Evolutionary conservation across 768 basidiomycete genomes (phyloP).

Genomic region (Boletus coccyginus): DNA sequence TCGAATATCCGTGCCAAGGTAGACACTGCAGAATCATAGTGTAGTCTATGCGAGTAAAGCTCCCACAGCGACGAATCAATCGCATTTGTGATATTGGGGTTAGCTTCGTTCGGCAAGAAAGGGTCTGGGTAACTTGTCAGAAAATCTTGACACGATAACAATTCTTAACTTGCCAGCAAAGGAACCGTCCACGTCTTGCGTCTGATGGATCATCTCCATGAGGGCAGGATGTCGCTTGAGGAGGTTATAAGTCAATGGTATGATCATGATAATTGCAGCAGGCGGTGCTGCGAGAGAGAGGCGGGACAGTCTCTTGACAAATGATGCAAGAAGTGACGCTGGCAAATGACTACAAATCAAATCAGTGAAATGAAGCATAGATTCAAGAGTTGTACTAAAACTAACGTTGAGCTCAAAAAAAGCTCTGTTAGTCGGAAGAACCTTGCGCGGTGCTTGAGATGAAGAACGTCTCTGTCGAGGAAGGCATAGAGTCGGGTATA

Average conservation of each 20-base stretch:
- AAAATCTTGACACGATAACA: background rate
- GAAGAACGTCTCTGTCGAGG: slow-evolving; percentile 83
- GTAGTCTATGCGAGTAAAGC: slow-evolving; percentile 68
- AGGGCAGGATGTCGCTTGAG: slow-evolving; percentile 88
- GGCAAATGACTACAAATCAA: slow-evolving; percentile 73
- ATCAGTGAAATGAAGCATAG: background rate
- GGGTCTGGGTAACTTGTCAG: slow-evolving; percentile 49
- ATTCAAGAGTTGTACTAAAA: slow-evolving; percentile 12
- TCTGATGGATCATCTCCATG: slow-evolving; percentile 90
- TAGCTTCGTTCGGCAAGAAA: slow-evolving; percentile 61
- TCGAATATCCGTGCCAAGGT: slow-evolving; percentile 82
- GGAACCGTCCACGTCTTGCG: slow-evolving; percentile 34
- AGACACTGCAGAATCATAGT: slow-evolving; percentile 88
- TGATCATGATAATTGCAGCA: slow-evolving; percentile 83
- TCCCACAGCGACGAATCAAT: slow-evolving; percentile 93
- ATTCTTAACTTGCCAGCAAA: slow-evolving; percentile 33
- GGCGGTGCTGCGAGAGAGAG: slow-evolving; percentile 85
- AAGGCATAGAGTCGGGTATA: slow-evolving; percentile 90
- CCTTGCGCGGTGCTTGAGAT: slow-evolving; percentile 88
- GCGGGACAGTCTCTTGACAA: slow-evolving; percentile 86
- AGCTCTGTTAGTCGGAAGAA: slow-evolving; percentile 93
- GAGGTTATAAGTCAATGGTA: slow-evolving; percentile 93
- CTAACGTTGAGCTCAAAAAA: slow-evolving; percentile 90
- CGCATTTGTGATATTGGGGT: slow-evolving; percentile 77
- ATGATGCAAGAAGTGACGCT: slow-evolving; percentile 87